Evolutionary conservation across 768 basidiomycete genomes (phyloP).

Genomic region (Russula abietina): DNA sequence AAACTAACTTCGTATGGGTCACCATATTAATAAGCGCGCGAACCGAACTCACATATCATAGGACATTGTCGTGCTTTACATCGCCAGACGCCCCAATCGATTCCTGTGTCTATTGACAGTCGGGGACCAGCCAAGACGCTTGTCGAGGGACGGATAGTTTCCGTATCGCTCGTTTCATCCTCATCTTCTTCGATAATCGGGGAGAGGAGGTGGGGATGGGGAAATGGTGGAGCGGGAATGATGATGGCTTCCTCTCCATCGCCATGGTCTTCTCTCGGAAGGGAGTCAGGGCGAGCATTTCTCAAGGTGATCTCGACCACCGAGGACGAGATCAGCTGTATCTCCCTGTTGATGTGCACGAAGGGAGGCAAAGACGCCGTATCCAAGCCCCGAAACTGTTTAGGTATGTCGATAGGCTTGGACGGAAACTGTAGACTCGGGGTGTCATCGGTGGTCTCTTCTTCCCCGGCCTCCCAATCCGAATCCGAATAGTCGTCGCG

Average conservation of each 20-base stretch:
- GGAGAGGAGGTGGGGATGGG: conserved; percentile 12
- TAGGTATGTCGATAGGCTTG: background rate
- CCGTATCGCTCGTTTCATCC: conserved; percentile 6
- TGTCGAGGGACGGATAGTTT: conserved; percentile 7
- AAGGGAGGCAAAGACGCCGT: background rate
- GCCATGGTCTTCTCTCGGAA: background rate
- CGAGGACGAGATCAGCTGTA: conserved; percentile 1
- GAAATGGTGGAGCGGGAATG: conserved; percentile 7
- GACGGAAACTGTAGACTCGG: background rate
- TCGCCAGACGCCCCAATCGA: background rate
- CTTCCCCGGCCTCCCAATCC: background rate
- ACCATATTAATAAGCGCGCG: background rate
- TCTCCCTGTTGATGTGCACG: background rate
- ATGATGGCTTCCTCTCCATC: background rate
- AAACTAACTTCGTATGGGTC: conserved; percentile 9
- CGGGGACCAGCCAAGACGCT: background rate
- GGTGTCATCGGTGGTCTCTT: background rate
- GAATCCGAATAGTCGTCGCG: background rate
- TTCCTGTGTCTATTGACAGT: background rate
- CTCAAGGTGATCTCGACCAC: conserved; percentile 3
- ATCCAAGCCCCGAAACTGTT: background rate
- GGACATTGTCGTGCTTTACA: background rate
- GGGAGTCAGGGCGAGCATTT: background rate
- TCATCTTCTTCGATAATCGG: conserved; percentile 10
- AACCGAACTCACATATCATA: background rate